Evolutionary conservation across 192 early-diverging fungal species (phyloP).

Genomic region (Coemansia sp.): DNA sequence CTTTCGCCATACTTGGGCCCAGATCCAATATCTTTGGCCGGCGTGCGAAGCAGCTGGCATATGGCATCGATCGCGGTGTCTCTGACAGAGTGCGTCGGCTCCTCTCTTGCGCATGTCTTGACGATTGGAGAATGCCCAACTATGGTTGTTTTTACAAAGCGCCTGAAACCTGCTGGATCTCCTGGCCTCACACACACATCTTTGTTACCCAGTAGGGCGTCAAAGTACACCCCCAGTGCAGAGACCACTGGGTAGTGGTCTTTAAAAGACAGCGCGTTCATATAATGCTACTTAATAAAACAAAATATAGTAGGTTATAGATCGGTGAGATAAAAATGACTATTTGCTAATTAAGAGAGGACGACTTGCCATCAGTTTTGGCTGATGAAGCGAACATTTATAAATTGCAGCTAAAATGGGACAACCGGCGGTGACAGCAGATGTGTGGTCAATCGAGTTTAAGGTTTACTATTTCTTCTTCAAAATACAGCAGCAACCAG

Average conservation of each 20-base stretch:
- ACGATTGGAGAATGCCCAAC: conserved; percentile 32
- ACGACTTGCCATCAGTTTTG: no score
- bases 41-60: conserved; percentile 12
- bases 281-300: neutral
- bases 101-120: conserved; percentile 8
- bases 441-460: no score
- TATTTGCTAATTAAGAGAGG: no score
- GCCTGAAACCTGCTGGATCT: conserved; percentile 17
- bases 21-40: neutral
- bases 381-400: no score
- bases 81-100: conserved; percentile 36
- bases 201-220: conserved; percentile 22
- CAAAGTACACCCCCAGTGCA: conserved; percentile 38
- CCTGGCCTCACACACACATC: conserved; percentile 9
- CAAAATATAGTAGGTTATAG: neutral
- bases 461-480: no score
- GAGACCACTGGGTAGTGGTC: conserved; percentile 17
- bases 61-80: conserved; percentile 32
- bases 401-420: no score
- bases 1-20: neutral
- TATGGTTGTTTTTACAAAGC: conserved; percentile 31
- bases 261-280: conserved; percentile 4
- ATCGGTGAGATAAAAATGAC: neutral
- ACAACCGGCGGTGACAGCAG: no score
- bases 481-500: no score